Percentiles rank a stretch among this genome's conserved stretches.
These are phyloP conservation scores for Podospora didyma DNA, from an alignment of 495 filamentous ascomycete genomes.

Conservation along the genomic window DNA sequence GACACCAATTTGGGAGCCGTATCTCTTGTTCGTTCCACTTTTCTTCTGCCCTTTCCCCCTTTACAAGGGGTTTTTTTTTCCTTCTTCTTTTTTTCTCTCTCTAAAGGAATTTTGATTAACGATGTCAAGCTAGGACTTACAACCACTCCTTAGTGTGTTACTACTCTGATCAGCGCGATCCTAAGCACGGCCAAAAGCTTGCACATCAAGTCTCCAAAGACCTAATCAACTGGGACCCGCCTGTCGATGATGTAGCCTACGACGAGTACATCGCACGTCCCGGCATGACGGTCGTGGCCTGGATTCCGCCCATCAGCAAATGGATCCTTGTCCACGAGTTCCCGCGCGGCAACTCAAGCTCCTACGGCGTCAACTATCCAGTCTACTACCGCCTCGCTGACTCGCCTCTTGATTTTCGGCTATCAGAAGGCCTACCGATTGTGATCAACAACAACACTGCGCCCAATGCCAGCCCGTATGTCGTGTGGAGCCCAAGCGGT, in stretches of 20 bases:
- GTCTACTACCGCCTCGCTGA: conserved; percentile 51
- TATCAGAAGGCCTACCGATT: conserved; percentile 38
- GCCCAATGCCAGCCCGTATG: conserved; percentile 53
- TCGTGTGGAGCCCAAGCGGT: conserved; percentile 51
- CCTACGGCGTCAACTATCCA: conserved; percentile 33
- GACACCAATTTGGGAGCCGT: conserved; percentile 70
- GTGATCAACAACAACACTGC: conserved; percentile 43
- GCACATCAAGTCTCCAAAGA: conserved; percentile 57
- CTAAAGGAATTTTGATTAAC: too few relatives aligned
- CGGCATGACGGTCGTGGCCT: conserved; percentile 60
- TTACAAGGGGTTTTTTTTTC: too few relatives aligned
- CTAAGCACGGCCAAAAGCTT: conserved; percentile 62
- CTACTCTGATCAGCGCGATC: conserved; percentile 68
- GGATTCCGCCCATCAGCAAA: conserved; percentile 23
- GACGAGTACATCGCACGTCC: conserved; percentile 58
- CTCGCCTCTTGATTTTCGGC: conserved; percentile 50
- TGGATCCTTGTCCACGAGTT: conserved; percentile 26
- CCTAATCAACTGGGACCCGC: conserved; percentile 52
- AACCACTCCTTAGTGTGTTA: conserved; percentile 57
- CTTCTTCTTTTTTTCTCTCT: too few relatives aligned
- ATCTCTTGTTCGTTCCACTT: too few relatives aligned
- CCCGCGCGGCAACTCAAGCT: conserved; percentile 26
- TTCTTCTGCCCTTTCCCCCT: too few relatives aligned
- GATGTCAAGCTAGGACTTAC: too few relatives aligned
- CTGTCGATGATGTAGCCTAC: conserved; percentile 59